phyloP scores from a whole-genome alignment of 129 eudicot genomes.

The Arctium minus region DNA sequence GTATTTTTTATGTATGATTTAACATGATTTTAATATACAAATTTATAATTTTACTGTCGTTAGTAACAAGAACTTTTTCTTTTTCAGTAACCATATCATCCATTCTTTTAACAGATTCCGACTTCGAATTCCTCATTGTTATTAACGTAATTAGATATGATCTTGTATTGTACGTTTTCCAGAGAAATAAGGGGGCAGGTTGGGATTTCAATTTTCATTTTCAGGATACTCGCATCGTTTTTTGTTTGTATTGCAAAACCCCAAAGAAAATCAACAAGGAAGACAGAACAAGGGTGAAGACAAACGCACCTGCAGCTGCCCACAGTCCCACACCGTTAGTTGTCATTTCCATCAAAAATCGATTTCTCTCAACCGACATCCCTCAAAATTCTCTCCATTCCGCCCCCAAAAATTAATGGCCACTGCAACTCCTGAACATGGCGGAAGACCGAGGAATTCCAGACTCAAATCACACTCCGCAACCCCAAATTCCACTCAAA shows the following conservation, averaged over 20 bases:
- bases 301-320: slow-evolving; percentile 29
- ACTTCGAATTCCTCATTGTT: not conserved
- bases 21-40: no score
- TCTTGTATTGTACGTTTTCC: not conserved
- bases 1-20: no score
- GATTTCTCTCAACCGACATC: slow-evolving; percentile 15
- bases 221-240: not conserved
- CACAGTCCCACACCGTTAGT: slow-evolving; percentile 31
- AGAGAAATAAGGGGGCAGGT: slow-evolving; percentile 25
- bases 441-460: slow-evolving; percentile 1
- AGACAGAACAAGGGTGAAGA: slow-evolving; percentile 37
- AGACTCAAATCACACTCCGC: slow-evolving; percentile 17
- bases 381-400: not conserved
- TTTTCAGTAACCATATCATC: no score
- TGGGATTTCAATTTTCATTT: slow-evolving; percentile 14
- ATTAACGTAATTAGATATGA: not conserved
- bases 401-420: slow-evolving; percentile 20
- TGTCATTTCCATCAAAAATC: slow-evolving; percentile 13
- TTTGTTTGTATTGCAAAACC: slow-evolving; percentile 21
- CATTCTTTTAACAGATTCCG: no score
- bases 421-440: slow-evolving; percentile 1
- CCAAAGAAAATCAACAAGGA: slow-evolving; percentile 31
- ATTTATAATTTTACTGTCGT: no score
- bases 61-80: no score
- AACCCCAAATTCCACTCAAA: not conserved